Conservation (phyloP, 805 yeast species). For the Candida argentea region DNA sequence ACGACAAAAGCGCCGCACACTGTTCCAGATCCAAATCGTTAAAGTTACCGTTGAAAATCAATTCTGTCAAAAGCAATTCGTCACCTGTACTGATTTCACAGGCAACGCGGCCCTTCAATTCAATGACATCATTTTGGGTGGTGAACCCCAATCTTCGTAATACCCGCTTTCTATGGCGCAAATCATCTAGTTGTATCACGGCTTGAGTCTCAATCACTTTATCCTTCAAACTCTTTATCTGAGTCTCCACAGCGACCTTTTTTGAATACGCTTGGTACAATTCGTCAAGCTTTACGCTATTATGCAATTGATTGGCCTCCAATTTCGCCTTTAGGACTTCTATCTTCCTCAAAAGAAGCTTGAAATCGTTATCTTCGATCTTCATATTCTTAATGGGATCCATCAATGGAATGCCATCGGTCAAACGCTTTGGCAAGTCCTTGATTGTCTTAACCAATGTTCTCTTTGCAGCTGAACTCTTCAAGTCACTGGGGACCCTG, state of each 20-base stretch:
- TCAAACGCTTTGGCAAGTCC: slow-evolving; percentile 76
- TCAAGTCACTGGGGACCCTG: slow-evolving; percentile 67
- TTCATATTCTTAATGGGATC: slow-evolving; percentile 93
- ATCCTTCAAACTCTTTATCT: slow-evolving; percentile 49
- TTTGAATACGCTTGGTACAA: slow-evolving; percentile 54
- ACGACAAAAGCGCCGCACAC: slow-evolving; percentile 83
- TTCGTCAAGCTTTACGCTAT: slow-evolving; percentile 49
- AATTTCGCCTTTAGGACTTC: slow-evolving; percentile 74
- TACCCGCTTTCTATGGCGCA: slow-evolving; percentile 87
- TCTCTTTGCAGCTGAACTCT: slow-evolving; percentile 45
- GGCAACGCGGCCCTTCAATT: slow-evolving; percentile 94
- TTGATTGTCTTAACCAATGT: slow-evolving; percentile 59
- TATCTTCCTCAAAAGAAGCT: slow-evolving; percentile 59
- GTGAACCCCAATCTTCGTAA: slow-evolving; percentile 86
- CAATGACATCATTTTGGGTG: slow-evolving; percentile 80
- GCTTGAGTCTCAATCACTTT: slow-evolving; percentile 80
- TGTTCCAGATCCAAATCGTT: slow-evolving; percentile 82
- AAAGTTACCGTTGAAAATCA: slow-evolving; percentile 92
- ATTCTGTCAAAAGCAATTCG: slow-evolving; percentile 77
- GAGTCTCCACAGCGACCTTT: slow-evolving; percentile 51
- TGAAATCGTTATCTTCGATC: slow-evolving; percentile 74
- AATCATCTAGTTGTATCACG: slow-evolving; percentile 87
- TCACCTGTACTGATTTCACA: slow-evolving; percentile 92
- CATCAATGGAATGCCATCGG: slow-evolving; percentile 83
- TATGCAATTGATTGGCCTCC: slow-evolving; percentile 56